These are phyloP conservation scores for Melocanna baccifera DNA, from an alignment of 176 grass and related monocot genomes.

Conservation along the genomic window DNA sequence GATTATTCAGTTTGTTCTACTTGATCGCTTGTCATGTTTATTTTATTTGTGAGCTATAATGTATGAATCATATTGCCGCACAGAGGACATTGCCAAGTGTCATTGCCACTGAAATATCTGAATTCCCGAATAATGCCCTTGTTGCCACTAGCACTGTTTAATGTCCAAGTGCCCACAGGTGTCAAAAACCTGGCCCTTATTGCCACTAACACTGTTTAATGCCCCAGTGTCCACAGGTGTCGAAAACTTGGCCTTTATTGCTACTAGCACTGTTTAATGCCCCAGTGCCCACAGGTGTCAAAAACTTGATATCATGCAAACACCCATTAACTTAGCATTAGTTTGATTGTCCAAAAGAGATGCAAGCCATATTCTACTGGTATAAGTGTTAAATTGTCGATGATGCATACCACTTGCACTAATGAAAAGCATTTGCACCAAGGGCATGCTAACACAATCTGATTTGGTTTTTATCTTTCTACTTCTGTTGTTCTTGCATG, in stretches of 20 bases:
- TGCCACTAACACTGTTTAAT: slow-evolving; percentile 17
- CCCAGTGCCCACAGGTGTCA: background rate
- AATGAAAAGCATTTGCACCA: background rate
- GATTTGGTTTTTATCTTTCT: background rate
- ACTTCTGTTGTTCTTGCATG: background rate
- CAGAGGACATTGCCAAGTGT: slow-evolving; percentile 11
- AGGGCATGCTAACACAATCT: background rate
- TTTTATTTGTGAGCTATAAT: background rate
- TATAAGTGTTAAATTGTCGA: background rate
- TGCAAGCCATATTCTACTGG: background rate
- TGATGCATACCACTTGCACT: background rate
- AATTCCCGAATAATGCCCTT: background rate
- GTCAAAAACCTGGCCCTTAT: slow-evolving; percentile 1
- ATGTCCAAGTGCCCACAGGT: background rate
- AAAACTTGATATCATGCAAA: slow-evolving; percentile 4
- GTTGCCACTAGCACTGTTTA: slow-evolving; percentile 12
- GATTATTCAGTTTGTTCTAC: slow-evolving; percentile 20
- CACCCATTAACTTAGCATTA: background rate
- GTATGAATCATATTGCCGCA: slow-evolving; percentile 10
- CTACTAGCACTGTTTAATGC: slow-evolving; percentile 6
- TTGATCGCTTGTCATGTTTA: background rate
- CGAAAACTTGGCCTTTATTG: background rate
- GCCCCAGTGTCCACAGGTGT: no score
- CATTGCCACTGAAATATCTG: background rate
- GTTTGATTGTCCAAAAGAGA: background rate